Evolutionary conservation across 2,329 filamentous ascomycete species (phyloP), one percentile per base, ranked within the genome.

Genomic region (Nigrograna mackinnonii): DNA sequence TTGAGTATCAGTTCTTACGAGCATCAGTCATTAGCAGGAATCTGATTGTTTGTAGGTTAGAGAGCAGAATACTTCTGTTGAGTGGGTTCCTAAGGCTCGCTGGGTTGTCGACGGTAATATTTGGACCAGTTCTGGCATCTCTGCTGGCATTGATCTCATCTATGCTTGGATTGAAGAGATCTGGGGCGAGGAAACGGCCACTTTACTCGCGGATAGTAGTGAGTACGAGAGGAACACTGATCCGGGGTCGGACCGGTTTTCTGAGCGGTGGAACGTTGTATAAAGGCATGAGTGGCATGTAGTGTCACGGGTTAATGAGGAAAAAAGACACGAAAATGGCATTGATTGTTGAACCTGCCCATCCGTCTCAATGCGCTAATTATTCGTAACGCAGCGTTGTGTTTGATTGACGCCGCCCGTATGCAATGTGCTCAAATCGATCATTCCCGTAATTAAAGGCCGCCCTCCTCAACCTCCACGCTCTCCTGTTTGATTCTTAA

Each of bases 31-130:
- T n/a, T 58, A 60, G 2, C 70, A 73, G 0, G 86, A 77, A 71
- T 12, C 51, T 48, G 6, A 49, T 47, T 3, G 57, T 45, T 71
- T 62, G 2, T 54, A 69, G 4, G 63, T 73, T 34, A 74, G 78
- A 0, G 71, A 75, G 0, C 41, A 44, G 31, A 34, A 38, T 19
- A 6, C 20, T 5, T 67, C 74, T 2, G 79, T 83, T 0, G 66
- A 78, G 2, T 88, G 84, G 84, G 73, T 83, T 80, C 66, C 71
- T 1, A 70, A 71, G n/a, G 84, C 84, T 20, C 71, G 84, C 35
- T 87, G 81, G 79, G 79, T 86, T 0, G 67, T 73, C 0, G 83
- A 87, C 64, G 83, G 79, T 5, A 84, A 86, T 43, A 70, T 86
- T 5, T 86, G 83, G 78, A 80, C 78, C 2, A 79, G 79, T 2